Base-by-base conservation (phyloP, 306 rosid species). In the Spatholobus suberectus region DNA sequence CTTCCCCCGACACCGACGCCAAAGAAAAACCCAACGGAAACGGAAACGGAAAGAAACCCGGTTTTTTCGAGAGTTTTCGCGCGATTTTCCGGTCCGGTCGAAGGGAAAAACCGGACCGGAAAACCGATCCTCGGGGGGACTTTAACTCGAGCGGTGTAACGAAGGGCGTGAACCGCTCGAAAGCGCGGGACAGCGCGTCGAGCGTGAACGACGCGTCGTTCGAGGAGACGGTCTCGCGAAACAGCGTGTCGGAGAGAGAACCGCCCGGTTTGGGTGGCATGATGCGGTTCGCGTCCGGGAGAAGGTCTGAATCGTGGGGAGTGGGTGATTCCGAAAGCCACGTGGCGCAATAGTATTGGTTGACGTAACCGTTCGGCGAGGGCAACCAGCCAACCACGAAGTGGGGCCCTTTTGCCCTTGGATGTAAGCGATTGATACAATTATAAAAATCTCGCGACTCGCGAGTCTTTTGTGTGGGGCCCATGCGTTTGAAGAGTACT, bases 261-360 rank as follows among this genome's bases (percentile, higher is more conserved):
- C 81, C 99, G 44, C 96, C 94, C 67, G 83, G 95, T 52, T 77
- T 96, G 83, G 98, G 94, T 0, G 91, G 89, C 0, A 86, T 96
- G 90, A 86, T 32, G 75, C 91, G 93, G 87, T 94, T 91, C 90
- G 78, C 91, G 32, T 96, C 99, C 0, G 99, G 99, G 18, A 88
- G 99, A 70, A 82, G 92, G 75, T 89, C 97, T 35, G 93, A 79
- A 26, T 82, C 93, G 68, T 94, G 89, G 92, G 90, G 76, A 6
- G 89, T 75, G 1, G 91, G 87, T 67, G 95, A 87, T 12, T 38
- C 82, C 4, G 88, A 94, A 73, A 62, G 79, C 76, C 90, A 83
- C 90, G 85, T 87, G 86, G 54, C 89, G 6, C 73, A 51, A 68
- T 59, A 49, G 47, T 4, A 80, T 35, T 73, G 38, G 61, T 8